Percentiles rank a stretch among this genome's conserved stretches.
Conservation (phyloP, 495 filamentous ascomycete genomes). For the Choiromyces venosus region DNA sequence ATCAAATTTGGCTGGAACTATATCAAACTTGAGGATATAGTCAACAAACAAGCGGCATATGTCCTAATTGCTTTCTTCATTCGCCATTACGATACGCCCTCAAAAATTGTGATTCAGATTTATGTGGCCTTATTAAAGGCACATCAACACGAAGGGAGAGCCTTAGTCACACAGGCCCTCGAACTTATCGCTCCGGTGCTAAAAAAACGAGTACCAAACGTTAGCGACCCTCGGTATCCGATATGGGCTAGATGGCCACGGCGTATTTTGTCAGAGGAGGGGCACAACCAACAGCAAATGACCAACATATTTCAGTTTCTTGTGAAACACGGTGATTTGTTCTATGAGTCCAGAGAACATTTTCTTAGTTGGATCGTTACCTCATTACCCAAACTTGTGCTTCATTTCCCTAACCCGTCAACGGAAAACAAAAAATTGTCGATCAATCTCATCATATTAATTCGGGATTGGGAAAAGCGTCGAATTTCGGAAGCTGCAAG, state of each 20-base stretch:
- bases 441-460: conserved; percentile 78
- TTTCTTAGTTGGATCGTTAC: conserved; percentile 83
- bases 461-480: conserved; percentile 88
- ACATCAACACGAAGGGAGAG: conserved; percentile 88
- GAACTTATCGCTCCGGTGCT: conserved; percentile 91
- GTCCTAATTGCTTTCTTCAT: conserved; percentile 97
- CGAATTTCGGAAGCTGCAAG: conserved; percentile 48
- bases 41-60: conserved; percentile 98
- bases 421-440: conserved; percentile 91
- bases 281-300: conserved; percentile 92
- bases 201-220: conserved; percentile 59
- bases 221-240: conserved; percentile 57
- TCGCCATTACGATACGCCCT: conserved; percentile 88
- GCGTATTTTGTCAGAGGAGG: conserved; percentile 88
- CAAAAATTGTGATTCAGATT: conserved; percentile 91
- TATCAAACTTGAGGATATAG: conserved; percentile 92
- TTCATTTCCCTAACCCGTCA: conserved; percentile 73
- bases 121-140: conserved; percentile 85
- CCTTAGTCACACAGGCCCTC: conserved; percentile 86
- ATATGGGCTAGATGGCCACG: conserved; percentile 88
- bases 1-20: conserved; percentile 99
- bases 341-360: conserved; percentile 89
- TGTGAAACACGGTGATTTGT: conserved; percentile 83
- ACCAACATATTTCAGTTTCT: conserved; percentile 97
- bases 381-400: conserved; percentile 74